Conservation (phyloP, 2,329 filamentous ascomycete genomes). For the Lasiodiplodia sp. region DNA sequence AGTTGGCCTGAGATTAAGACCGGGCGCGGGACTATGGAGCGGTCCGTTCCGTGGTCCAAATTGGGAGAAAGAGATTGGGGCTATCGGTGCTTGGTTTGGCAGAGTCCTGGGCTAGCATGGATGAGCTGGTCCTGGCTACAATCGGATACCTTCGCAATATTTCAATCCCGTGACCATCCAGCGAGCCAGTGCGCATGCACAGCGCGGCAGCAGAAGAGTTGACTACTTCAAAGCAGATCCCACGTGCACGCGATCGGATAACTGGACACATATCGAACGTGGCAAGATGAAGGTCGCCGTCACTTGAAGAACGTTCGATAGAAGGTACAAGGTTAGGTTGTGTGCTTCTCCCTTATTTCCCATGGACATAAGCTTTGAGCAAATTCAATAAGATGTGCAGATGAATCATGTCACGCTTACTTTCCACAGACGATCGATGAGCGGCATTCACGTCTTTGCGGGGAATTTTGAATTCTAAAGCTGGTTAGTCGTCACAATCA, state of each 20-base stretch:
- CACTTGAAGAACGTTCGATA: too few relatives aligned
- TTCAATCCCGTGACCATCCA: neutral
- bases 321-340: too few relatives aligned
- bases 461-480: too few relatives aligned
- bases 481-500: too few relatives aligned
- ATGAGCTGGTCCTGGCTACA: neutral
- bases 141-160: neutral
- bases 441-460: too few relatives aligned
- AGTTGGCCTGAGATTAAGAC: neutral
- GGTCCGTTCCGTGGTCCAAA: conserved; percentile 11
- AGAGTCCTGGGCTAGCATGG: conserved; percentile 1
- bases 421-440: too few relatives aligned
- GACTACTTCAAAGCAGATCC: neutral
- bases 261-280: neutral
- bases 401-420: too few relatives aligned
- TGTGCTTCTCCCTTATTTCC: too few relatives aligned
- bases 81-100: conserved; percentile 25
- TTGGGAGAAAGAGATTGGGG: conserved; percentile 21
- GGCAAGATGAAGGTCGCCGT: too few relatives aligned
- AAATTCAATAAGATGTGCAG: too few relatives aligned
- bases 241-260: neutral
- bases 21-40: conserved; percentile 25
- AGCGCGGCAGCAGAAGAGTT: neutral
- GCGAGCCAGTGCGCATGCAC: neutral
- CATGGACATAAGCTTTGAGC: too few relatives aligned